These are phyloP conservation scores for Pestalotiopsis fici DNA, from an alignment of 2,329 filamentous ascomycete species.

Conservation along the genomic window DNA sequence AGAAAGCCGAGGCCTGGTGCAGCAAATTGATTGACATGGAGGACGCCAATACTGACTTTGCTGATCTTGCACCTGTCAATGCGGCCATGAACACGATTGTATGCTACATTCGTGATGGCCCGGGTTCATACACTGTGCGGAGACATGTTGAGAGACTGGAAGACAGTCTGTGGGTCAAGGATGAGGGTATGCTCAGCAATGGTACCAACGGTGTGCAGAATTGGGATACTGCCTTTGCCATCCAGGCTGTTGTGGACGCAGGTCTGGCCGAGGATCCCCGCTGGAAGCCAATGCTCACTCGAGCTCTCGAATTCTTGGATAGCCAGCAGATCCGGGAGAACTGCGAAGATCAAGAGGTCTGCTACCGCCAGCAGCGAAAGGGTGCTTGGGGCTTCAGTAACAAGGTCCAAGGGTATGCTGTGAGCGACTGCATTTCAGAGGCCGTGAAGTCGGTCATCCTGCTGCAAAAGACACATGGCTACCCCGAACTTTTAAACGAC, in stretches of 20 bases:
- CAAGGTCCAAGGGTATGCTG: conserved; percentile 87
- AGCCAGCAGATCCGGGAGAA: conserved; percentile 89
- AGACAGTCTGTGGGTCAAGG: conserved; percentile 89
- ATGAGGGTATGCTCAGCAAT: conserved; percentile 91
- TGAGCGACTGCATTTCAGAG: conserved; percentile 93
- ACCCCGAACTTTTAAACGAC: conserved; percentile 72
- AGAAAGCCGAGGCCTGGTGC: conserved; percentile 76
- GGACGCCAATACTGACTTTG: conserved; percentile 88
- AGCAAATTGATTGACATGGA: conserved; percentile 87
- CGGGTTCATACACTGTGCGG: conserved; percentile 69
- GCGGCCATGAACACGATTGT: conserved; percentile 86
- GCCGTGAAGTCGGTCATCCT: conserved; percentile 84
- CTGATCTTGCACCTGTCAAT: conserved; percentile 86
- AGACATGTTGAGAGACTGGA: conserved; percentile 79
- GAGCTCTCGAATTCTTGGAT: conserved; percentile 83
- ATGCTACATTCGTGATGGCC: conserved; percentile 84
- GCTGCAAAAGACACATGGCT: conserved; percentile 77
- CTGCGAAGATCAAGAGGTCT: conserved; percentile 72
- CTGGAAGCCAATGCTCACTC: conserved; percentile 81
- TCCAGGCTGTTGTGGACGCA: conserved; percentile 79
- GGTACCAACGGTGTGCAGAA: conserved; percentile 98
- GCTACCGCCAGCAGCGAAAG: conserved; percentile 88
- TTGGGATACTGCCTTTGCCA: conserved; percentile 92
- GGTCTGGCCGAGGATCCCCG: conserved; percentile 75
- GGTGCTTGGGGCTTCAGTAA: conserved; percentile 97